phyloP scores from a whole-genome alignment of 169 alveolate genomes.

The Plasmodium vivax region DNA sequence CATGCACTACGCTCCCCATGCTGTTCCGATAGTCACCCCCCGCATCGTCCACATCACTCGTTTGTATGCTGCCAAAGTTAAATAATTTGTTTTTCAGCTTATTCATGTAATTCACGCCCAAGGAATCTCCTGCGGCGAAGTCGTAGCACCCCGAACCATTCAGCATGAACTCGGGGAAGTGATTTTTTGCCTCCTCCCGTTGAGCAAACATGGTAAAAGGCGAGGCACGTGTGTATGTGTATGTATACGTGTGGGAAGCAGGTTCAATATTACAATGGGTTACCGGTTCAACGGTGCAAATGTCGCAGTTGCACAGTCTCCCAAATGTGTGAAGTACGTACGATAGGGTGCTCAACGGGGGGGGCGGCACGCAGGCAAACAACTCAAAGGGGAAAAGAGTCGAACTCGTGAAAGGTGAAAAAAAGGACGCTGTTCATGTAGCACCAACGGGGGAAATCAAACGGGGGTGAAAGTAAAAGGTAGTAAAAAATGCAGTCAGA shows the following conservation, averaged over 20 bases:
- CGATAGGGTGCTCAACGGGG: background rate
- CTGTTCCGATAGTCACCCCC: background rate
- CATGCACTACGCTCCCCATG: background rate
- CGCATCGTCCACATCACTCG: background rate
- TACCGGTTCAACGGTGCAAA: background rate
- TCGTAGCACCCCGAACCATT: background rate
- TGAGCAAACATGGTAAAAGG: constrained; percentile 5
- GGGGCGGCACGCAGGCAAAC: background rate
- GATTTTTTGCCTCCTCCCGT: constrained; percentile 1
- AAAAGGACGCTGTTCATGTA: background rate
- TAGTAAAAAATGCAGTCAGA: background rate
- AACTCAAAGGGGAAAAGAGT: background rate
- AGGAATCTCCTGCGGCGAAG: background rate
- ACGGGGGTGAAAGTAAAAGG: background rate
- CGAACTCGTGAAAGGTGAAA: background rate
- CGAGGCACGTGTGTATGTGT: no score
- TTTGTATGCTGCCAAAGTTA: background rate
- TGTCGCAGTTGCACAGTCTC: background rate
- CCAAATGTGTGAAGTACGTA: background rate
- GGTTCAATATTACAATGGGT: background rate
- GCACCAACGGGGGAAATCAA: background rate
- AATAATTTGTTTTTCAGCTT: background rate
- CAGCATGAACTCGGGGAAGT: background rate
- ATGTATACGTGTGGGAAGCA: background rate
- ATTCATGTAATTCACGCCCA: background rate